Percentiles rank a stretch among this genome's conserved stretches.
Conservation (phyloP, 1,139 yeast species). For the Blastobotrys apis region DNA sequence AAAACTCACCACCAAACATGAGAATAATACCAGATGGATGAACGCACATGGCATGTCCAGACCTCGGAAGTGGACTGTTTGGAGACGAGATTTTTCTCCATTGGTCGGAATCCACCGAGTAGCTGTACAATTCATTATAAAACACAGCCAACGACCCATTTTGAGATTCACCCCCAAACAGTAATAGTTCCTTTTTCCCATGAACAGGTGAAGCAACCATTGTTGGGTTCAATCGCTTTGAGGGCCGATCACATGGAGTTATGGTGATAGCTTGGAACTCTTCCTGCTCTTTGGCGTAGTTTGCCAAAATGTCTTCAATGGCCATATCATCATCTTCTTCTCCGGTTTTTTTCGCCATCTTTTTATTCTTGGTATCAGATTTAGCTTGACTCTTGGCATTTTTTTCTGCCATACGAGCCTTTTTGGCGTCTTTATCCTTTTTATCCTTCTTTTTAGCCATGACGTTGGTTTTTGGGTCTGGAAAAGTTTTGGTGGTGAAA, state of each 20-base stretch:
- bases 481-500: not conserved
- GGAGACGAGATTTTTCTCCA: constrained; percentile 81
- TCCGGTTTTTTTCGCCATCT: constrained; percentile 67
- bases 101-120: constrained; percentile 67
- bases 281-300: constrained; percentile 72
- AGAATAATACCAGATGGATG: constrained; percentile 86
- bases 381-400: constrained; percentile 70
- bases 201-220: constrained; percentile 73
- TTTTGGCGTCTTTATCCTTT: constrained; percentile 85
- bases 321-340: constrained; percentile 81
- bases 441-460: constrained; percentile 85
- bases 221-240: constrained; percentile 66
- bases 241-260: constrained; percentile 55
- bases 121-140: constrained; percentile 75
- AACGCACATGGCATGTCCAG: constrained; percentile 90
- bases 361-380: constrained; percentile 69
- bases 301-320: constrained; percentile 76
- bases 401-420: constrained; percentile 83
- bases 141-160: constrained; percentile 56
- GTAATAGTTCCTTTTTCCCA: constrained; percentile 67
- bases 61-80: constrained; percentile 86
- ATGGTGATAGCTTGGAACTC: constrained; percentile 68
- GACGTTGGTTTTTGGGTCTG: not conserved
- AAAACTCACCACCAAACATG: constrained; percentile 94
- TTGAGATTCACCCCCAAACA: constrained; percentile 84